Conservation (phyloP, 345 rosid genomes). For the Pseudoturritis turrita region DNA sequence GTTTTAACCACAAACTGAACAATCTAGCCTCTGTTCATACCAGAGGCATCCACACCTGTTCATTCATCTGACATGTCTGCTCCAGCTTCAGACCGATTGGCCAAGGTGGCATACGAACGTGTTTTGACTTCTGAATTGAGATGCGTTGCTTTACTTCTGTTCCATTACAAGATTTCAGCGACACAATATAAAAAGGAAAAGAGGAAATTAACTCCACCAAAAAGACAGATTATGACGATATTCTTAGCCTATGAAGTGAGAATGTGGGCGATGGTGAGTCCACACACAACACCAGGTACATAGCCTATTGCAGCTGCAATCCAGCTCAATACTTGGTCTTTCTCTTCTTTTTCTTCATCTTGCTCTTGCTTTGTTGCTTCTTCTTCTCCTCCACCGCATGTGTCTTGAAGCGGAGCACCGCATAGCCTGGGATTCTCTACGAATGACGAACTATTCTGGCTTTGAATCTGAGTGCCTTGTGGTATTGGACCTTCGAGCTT, state of each 20-base stretch:
- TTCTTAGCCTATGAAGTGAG: background rate
- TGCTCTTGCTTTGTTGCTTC: background rate
- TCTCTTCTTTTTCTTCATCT: background rate
- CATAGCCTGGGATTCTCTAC: background rate
- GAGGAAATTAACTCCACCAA: too few species aligned
- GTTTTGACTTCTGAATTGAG: too few species aligned
- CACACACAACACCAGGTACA: background rate
- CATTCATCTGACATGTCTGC: too few species aligned
- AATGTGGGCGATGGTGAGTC: background rate
- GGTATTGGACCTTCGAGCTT: constrained; percentile 4
- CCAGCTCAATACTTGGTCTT: background rate
- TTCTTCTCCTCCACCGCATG: background rate
- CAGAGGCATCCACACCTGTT: too few species aligned
- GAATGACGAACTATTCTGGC: background rate
- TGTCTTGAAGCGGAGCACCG: background rate
- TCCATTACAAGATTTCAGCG: too few species aligned
- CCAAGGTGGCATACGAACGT: too few species aligned
- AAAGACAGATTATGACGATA: background rate
- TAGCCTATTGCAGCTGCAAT: background rate
- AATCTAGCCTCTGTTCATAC: too few species aligned
- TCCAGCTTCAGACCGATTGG: too few species aligned
- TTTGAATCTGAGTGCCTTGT: constrained; percentile 7
- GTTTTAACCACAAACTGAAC: too few species aligned
- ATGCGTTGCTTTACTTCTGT: too few species aligned
- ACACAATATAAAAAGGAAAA: too few species aligned